phyloP scores from a whole-genome alignment of 208 protist genomes.

The Vickermania ingenoplastis region DNA sequence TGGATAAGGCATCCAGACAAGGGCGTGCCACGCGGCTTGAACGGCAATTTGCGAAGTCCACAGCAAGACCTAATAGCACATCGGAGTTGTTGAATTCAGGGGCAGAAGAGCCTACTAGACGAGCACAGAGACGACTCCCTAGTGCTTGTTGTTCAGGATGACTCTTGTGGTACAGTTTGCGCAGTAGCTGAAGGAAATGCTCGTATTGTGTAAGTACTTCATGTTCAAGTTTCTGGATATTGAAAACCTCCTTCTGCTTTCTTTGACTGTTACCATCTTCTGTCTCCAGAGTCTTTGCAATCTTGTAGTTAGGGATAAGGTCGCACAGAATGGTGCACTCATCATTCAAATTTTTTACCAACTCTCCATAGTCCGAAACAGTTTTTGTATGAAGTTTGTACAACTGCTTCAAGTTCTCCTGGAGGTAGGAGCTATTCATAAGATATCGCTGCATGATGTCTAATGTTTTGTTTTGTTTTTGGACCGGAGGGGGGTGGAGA shows the following conservation, averaged over 20 bases:
- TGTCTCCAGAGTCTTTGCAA: slow-evolving; percentile 63
- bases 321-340: slow-evolving; percentile 84
- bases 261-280: slow-evolving; percentile 71
- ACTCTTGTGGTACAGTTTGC: slow-evolving; percentile 68
- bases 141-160: slow-evolving; percentile 89
- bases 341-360: slow-evolving; percentile 79
- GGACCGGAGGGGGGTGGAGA: not conserved
- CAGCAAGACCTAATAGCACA: slow-evolving; percentile 58
- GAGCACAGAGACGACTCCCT: slow-evolving; percentile 80
- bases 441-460: slow-evolving; percentile 88
- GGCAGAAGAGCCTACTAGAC: slow-evolving; percentile 63
- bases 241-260: slow-evolving; percentile 88
- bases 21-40: slow-evolving; percentile 83
- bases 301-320: slow-evolving; percentile 83
- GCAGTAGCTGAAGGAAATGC: slow-evolving; percentile 88
- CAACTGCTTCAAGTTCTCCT: slow-evolving; percentile 69
- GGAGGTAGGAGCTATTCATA: slow-evolving; percentile 90
- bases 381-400: slow-evolving; percentile 74
- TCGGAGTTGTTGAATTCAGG: slow-evolving; percentile 86
- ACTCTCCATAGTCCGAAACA: slow-evolving; percentile 69
- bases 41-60: slow-evolving; percentile 85
- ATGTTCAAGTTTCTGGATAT: slow-evolving; percentile 84
- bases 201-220: slow-evolving; percentile 87
- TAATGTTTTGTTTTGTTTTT: not conserved
- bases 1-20: slow-evolving; percentile 55